Evolutionary conservation across 176 grass and related monocot species (phyloP).

Genomic region (Melocanna baccifera): DNA sequence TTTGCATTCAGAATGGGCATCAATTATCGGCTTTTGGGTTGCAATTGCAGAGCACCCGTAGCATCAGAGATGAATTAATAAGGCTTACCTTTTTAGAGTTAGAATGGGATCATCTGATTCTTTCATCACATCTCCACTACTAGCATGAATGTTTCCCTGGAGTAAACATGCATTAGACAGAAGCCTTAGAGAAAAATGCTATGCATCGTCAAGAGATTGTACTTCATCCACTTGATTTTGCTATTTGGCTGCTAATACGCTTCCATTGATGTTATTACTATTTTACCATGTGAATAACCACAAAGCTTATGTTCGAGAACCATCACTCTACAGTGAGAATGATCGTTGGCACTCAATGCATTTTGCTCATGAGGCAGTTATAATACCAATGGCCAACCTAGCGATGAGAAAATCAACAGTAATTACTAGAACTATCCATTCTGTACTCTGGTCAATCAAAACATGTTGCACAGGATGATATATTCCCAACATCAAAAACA

Average conservation of each 20-base stretch:
- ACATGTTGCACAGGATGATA: not conserved
- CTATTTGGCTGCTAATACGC: not conserved
- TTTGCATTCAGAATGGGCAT: constrained; percentile 8
- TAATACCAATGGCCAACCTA: not conserved
- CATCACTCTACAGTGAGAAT: not conserved
- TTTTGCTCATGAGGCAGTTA: not conserved
- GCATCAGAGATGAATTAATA: constrained; percentile 4
- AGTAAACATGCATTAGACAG: constrained; percentile 29
- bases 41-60: not conserved
- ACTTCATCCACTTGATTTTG: constrained; percentile 4
- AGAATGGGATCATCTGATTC: constrained; percentile 39
- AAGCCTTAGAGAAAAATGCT: constrained; percentile 18
- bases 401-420: not conserved
- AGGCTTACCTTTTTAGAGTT: constrained; percentile 44
- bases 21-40: constrained; percentile 2
- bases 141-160: constrained; percentile 39
- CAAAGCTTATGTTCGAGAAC: constrained; percentile 8
- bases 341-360: not conserved
- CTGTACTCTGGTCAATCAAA: not conserved
- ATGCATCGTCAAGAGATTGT: not conserved
- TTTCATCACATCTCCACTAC: constrained; percentile 28
- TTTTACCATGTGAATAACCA: not conserved
- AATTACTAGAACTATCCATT: not conserved
- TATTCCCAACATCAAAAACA: not conserved
- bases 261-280: constrained; percentile 1